Conservation (phyloP, 306 rosid genomes). For the Lithocarpus polystachyus region DNA sequence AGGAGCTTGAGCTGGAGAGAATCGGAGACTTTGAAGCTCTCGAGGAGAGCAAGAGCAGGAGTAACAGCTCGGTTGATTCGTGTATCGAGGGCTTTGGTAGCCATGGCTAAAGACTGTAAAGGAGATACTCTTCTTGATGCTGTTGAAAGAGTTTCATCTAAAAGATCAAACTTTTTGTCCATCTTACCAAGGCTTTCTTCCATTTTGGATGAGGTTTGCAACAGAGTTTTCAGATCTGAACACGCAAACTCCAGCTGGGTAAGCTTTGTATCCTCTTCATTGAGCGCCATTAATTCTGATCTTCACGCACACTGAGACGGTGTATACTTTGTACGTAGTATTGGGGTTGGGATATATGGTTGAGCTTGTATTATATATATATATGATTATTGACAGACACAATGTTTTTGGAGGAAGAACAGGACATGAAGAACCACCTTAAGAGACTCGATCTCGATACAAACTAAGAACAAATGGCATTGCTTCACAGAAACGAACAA, state of each 20-base stretch:
- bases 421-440: constrained; percentile 25
- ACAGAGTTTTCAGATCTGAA: constrained; percentile 50
- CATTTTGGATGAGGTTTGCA: constrained; percentile 36
- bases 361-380: background rate
- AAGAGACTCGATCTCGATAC: constrained; percentile 34
- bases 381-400: background rate
- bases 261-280: constrained; percentile 26
- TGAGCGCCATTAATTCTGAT: constrained; percentile 36
- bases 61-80: constrained; percentile 70
- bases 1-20: constrained; percentile 51
- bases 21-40: constrained; percentile 53
- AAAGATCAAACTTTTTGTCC: constrained; percentile 42
- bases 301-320: background rate
- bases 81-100: constrained; percentile 73
- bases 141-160: constrained; percentile 46
- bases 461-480: constrained; percentile 71
- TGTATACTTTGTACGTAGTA: background rate
- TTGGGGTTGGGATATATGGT: background rate
- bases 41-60: constrained; percentile 61
- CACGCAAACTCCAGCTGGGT: constrained; percentile 48
- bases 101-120: constrained; percentile 70
- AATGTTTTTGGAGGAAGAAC: constrained; percentile 28
- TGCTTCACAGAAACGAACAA: constrained; percentile 27
- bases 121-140: constrained; percentile 61
- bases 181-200: constrained; percentile 40